Percentiles rank a stretch among this genome's conserved stretches.
Conservation (phyloP, 495 filamentous ascomycete genomes). For the Amorphotheca resinae region DNA sequence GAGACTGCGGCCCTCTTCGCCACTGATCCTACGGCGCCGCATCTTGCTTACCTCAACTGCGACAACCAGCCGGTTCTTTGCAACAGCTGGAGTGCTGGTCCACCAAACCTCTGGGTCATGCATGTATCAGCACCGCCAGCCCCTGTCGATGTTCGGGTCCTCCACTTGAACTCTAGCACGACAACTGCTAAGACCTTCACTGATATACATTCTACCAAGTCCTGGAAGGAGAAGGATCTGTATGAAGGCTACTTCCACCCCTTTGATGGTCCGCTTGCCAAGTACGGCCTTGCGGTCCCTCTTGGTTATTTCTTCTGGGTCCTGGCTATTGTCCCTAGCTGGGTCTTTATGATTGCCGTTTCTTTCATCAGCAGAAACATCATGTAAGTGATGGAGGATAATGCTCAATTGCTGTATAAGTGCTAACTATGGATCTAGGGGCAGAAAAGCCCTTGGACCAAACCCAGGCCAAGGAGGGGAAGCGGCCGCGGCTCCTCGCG, state of each 20-base stretch:
- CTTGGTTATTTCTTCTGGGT: constrained; percentile 65
- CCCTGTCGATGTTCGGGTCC: constrained; percentile 49
- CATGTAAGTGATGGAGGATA: constrained; percentile 62
- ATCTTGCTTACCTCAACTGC: constrained; percentile 66
- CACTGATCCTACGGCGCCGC: constrained; percentile 49
- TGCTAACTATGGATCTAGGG: constrained; percentile 9
- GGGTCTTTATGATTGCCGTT: constrained; percentile 65
- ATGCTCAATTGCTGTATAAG: neutral
- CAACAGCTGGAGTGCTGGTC: constrained; percentile 62
- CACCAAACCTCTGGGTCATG: constrained; percentile 62
- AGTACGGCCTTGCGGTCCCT: constrained; percentile 49
- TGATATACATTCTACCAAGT: constrained; percentile 50
- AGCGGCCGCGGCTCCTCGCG: constrained; percentile 7
- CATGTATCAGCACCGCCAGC: constrained; percentile 40
- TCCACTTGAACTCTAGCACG: constrained; percentile 52
- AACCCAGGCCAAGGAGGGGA: neutral
- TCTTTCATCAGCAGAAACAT: constrained; percentile 69
- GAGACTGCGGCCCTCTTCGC: constrained; percentile 59
- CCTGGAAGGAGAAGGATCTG: constrained; percentile 37
- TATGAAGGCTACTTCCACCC: constrained; percentile 74
- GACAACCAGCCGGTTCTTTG: constrained; percentile 70
- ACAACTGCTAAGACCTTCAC: constrained; percentile 50
- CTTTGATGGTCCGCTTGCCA: constrained; percentile 57
- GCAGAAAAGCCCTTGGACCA: constrained; percentile 8
- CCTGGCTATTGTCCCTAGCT: constrained; percentile 44